Conservation (phyloP, 2,329 filamentous ascomycete species). For the Paradendryphiella salina region DNA sequence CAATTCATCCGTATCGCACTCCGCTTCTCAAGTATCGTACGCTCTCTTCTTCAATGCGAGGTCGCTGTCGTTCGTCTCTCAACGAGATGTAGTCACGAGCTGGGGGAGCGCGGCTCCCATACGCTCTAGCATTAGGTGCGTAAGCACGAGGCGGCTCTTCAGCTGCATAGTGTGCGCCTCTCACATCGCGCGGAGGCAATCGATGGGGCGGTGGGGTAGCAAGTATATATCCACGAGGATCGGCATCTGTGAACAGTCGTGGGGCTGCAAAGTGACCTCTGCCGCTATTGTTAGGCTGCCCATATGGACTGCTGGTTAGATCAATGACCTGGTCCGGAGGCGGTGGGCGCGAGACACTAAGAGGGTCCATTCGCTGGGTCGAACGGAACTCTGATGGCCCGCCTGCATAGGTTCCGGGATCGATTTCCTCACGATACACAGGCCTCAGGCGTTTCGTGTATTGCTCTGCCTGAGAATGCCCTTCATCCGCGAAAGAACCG, state of each 20-base stretch:
- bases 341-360: slow-evolving; percentile 14
- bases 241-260: slow-evolving; percentile 11
- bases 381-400: slow-evolving; percentile 3
- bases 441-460: slow-evolving; percentile 21
- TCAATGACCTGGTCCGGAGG: slow-evolving; percentile 26
- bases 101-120: slow-evolving; percentile 17
- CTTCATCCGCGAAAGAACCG: slow-evolving; percentile 11
- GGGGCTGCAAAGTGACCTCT: slow-evolving; percentile 9
- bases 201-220: slow-evolving; percentile 17
- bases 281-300: slow-evolving; percentile 8
- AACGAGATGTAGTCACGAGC: slow-evolving; percentile 16
- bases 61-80: slow-evolving; percentile 14
- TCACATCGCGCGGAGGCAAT: slow-evolving; percentile 20
- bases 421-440: slow-evolving; percentile 15
- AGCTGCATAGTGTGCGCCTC: slow-evolving; percentile 24
- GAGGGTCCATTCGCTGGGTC: slow-evolving; percentile 14
- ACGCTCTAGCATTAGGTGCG: slow-evolving; percentile 17
- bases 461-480: slow-evolving; percentile 10
- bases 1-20: slow-evolving; percentile 21
- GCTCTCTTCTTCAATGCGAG: slow-evolving; percentile 12
- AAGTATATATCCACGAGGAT: slow-evolving; percentile 17
- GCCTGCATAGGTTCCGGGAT: slow-evolving; percentile 2
- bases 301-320: slow-evolving; percentile 33
- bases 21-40: slow-evolving; percentile 16
- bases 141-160: slow-evolving; percentile 16